Percentiles rank a stretch among this genome's conserved stretches.
Conservation (phyloP, 345 rosid species). For the Isatis tinctoria region DNA sequence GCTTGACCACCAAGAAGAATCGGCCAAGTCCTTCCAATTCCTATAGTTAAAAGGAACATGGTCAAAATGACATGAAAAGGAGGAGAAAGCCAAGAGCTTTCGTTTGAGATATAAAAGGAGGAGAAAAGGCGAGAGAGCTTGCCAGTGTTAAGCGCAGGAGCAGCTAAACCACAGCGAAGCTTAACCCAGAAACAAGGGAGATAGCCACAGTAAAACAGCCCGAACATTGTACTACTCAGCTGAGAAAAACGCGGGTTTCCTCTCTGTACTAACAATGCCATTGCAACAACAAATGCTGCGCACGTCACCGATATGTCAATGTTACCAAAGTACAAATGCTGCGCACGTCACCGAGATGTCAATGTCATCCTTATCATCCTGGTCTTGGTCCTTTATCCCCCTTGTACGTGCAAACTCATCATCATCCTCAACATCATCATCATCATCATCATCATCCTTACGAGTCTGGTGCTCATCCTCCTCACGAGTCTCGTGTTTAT, state of each 20-base stretch:
- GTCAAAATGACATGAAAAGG: not conserved
- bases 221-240: constrained; percentile 86
- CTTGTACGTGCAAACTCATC: too few species aligned
- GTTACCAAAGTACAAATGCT: constrained; percentile 79
- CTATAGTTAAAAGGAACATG: constrained; percentile 30
- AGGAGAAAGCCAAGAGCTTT: not conserved
- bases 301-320: constrained; percentile 75
- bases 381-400: too few species aligned
- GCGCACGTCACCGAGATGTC: too few species aligned
- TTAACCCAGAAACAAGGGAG: constrained; percentile 96
- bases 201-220: constrained; percentile 86
- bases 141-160: constrained; percentile 76
- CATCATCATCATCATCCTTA: too few species aligned
- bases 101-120: not conserved
- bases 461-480: too few species aligned
- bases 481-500: too few species aligned
- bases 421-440: too few species aligned
- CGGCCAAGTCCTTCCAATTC: constrained; percentile 68
- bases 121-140: constrained; percentile 36
- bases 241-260: constrained; percentile 90
- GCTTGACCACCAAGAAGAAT: constrained; percentile 80
- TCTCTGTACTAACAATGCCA: constrained; percentile 76
- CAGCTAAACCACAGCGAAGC: constrained; percentile 84
- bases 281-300: constrained; percentile 81
- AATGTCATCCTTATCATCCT: too few species aligned